Base-by-base conservation (phyloP, 148 eudicot genomes). In the Nyssa sinensis region DNA sequence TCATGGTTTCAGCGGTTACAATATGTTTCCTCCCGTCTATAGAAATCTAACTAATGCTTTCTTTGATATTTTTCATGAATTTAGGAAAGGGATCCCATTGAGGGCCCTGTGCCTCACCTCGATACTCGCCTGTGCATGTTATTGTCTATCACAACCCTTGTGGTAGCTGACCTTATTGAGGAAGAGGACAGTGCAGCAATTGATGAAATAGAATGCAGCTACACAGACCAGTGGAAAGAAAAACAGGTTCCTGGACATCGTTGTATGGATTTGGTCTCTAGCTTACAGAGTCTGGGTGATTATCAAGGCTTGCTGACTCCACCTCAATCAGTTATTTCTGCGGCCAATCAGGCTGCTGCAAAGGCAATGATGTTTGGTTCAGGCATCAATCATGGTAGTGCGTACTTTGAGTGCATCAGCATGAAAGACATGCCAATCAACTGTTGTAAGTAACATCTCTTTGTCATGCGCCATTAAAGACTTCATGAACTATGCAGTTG, bases 61-160 rank as follows among this genome's bases (percentile, higher is more conserved):
- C 66, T 44, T 47, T 39, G 64, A 13, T 71, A 17, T 58, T 58
- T 21, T 60, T 44, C 23, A 41, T 25, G 9, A 21, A n/a, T 59
- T n/a, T n/a, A n/a, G n/a, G n/a, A n/a, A n/a, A n/a, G n/a, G n/a
- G n/a, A n/a, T n/a, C n/a, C n/a, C n/a, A 94, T 94, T 65, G 98
- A 94, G 78, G 98, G 98, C 55, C 98, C 98, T 67, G 88, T 86
- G 70, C 98, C 98, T 85, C 89, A 87, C 49, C 87, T 94, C 70
- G 96, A 88, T 75, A 87, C 97, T 80, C 93, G 96, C 58, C 78
- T 94, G 85, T 87, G 92, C 84, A 85, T 90, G 85, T 81, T 94
- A 81, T 66, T 94, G 81, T 90, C 95, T 55, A 81, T 94, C 63
- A 86, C 85, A 77, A 82, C 93, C 34, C 87, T 94, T 64, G 94